Evolutionary conservation across 768 basidiomycete species (phyloP).

Genomic region (Trametes coccinea): DNA sequence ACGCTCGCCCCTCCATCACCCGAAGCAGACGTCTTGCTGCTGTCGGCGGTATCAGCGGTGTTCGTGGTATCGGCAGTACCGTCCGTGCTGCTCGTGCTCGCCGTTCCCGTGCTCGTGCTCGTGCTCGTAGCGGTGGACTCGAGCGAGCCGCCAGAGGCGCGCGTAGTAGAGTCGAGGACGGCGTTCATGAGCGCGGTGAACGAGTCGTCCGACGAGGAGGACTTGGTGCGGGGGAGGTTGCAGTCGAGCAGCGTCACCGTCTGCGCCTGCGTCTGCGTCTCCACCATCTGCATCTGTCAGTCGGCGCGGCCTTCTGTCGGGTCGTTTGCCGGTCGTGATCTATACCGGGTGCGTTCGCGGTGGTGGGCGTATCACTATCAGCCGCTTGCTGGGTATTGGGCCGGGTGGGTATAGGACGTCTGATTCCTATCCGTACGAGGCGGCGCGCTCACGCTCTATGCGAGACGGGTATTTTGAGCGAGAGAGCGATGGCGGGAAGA

Average conservation of each 20-base stretch:
- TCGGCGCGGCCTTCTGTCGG: background rate
- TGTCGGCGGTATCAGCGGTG: background rate
- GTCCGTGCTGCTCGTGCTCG: background rate
- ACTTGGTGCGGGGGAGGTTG: slow-evolving; percentile 4
- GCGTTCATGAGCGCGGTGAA: slow-evolving; percentile 11
- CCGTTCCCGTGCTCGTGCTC: background rate
- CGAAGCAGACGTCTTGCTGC: background rate
- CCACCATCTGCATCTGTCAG: slow-evolving; percentile 4
- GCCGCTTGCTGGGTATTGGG: too few relatives aligned
- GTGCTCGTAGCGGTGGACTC: slow-evolving; percentile 1
- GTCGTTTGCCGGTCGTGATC: background rate
- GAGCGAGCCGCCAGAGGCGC: slow-evolving; percentile 17
- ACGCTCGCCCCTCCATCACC: background rate
- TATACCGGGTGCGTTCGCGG: background rate
- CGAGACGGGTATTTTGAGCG: background rate
- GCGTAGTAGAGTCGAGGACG: slow-evolving; percentile 15
- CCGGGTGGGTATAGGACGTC: too few relatives aligned
- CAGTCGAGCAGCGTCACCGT: background rate
- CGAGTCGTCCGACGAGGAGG: slow-evolving; percentile 8
- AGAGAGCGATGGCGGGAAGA: background rate
- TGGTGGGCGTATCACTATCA: background rate
- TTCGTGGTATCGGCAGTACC: background rate
- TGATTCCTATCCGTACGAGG: background rate
- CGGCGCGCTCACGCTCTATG: background rate
- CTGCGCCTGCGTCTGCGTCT: slow-evolving; percentile 4